phyloP scores from a whole-genome alignment of 1,139 yeast species.

The Blastobotrys proliferans region DNA sequence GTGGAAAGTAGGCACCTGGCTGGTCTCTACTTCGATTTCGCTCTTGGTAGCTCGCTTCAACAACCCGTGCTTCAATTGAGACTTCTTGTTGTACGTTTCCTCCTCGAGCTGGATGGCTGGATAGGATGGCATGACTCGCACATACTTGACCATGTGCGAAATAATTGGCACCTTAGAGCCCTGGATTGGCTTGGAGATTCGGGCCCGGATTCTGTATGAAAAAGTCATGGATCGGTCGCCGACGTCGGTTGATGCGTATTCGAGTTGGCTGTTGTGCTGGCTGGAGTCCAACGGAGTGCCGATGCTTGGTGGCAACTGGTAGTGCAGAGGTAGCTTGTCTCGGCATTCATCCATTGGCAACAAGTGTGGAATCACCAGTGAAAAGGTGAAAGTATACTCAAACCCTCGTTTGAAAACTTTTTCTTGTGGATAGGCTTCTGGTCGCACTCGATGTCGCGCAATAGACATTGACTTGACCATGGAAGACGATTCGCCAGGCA shows the following conservation, averaged over 20 bases:
- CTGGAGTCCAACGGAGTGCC: conserved; percentile 6
- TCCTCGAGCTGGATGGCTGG: conserved; percentile 13
- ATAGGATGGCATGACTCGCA: conserved; percentile 15
- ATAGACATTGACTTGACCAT: conserved; percentile 12
- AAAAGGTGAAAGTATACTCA: conserved; percentile 19
- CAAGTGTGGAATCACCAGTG: conserved; percentile 20
- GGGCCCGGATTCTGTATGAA: conserved; percentile 21
- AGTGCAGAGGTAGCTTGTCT: conserved; percentile 13
- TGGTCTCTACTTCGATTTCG: conserved; percentile 3
- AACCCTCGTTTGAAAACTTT: conserved; percentile 18
- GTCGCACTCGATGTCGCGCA: conserved; percentile 18
- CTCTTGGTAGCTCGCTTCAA: conserved; percentile 11
- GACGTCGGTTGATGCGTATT: conserved; percentile 9
- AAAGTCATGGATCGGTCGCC: conserved; percentile 17
- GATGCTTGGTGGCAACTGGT: conserved; percentile 16
- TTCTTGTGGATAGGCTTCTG: conserved; percentile 19
- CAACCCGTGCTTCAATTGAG: conserved; percentile 11
- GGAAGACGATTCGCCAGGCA: conserved; percentile 2
- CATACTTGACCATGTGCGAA: conserved; percentile 8
- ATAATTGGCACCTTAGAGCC: conserved; percentile 5
- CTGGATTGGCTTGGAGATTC: conserved; percentile 15
- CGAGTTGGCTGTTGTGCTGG: background rate
- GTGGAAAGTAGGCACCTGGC: conserved; percentile 9
- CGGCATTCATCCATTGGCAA: conserved; percentile 10
- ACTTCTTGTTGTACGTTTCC: background rate